These are phyloP conservation scores for Danielia reshetovae DNA, from an alignment of 805 yeast species.

Conservation along the genomic window DNA sequence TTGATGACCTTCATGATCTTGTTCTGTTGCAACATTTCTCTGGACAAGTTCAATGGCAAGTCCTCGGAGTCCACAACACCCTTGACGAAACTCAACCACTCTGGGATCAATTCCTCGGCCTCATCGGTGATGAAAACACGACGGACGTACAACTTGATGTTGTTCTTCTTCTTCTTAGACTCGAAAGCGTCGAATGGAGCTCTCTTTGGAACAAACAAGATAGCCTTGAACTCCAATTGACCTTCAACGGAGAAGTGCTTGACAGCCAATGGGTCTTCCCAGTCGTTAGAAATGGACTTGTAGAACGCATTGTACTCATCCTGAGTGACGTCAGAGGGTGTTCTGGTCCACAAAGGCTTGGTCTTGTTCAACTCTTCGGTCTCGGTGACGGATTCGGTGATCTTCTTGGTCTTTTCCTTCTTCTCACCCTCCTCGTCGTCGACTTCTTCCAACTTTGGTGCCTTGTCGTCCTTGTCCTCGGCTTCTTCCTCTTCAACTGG, in stretches of 20 bases:
- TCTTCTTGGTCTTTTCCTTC: slow-evolving; percentile 77
- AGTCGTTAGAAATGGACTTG: slow-evolving; percentile 98
- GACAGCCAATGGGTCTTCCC: slow-evolving; percentile 99
- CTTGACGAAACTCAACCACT: slow-evolving; percentile 94
- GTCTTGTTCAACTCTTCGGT: slow-evolving; percentile 98
- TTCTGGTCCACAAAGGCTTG: slow-evolving; percentile 99
- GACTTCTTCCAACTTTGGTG: slow-evolving; percentile 68
- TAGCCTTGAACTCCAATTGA: slow-evolving; percentile 98
- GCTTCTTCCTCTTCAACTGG: slow-evolving; percentile 58
- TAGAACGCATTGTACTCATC: slow-evolving; percentile 99
- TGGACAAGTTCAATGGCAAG: slow-evolving; percentile 97
- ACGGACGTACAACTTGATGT: slow-evolving; percentile 97
- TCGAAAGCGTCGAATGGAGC: slow-evolving; percentile 99
- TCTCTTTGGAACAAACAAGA: slow-evolving; percentile 95
- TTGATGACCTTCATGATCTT: slow-evolving; percentile 98
- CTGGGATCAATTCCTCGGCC: slow-evolving; percentile 98
- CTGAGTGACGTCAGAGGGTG: slow-evolving; percentile 94
- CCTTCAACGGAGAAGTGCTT: slow-evolving; percentile 99
- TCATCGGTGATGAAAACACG: slow-evolving; percentile 99
- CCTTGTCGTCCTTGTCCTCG: slow-evolving; percentile 66
- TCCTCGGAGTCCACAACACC: slow-evolving; percentile 99
- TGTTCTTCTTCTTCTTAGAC: slow-evolving; percentile 97
- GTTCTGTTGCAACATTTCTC: slow-evolving; percentile 99
- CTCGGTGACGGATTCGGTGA: slow-evolving; percentile 91
- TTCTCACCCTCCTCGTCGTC: slow-evolving; percentile 61